Evolutionary conservation across 169 alveolate genomes (phyloP), one percentile per base, ranked within the genome.

Genomic region (Eimeria acervulina): DNA sequence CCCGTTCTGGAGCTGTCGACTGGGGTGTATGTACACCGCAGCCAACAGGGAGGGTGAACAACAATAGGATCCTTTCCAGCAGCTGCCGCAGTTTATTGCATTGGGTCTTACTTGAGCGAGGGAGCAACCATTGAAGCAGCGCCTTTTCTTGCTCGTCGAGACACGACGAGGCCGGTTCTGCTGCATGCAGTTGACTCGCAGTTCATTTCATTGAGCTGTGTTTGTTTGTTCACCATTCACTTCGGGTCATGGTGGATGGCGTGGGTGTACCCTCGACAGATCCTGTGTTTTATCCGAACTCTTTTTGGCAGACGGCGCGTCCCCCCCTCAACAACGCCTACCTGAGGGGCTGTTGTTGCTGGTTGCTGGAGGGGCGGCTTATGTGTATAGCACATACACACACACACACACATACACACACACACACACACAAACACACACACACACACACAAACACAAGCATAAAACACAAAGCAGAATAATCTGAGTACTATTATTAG

Each of bases 11-110:
- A 68, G 42, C 80, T 68, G 80, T 68, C 80, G 42, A 28, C 15
- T 68, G 80, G 80, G 80, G 36, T 68, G 80, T 68, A 8, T 28
- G 80, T n/a, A 68, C 80, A 68, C 80, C 42, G 80, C 80, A 68
- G 80, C 80, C 80, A 15, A 33, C 80, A 59, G 80, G 38, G 80
- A 68, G 42, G 80, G n/a, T 68, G 80, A 68, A 33, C 42, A 59
- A 59, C 68, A 59, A 59, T n/a, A 59, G n/a, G 68, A 59, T 19
- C 68, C 12, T 59, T 19, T 12, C n/a, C n/a, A 59, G 68, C 68
- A 59, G 68, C 26, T 59, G 17, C 68, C 68, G 7, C 59, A 17
- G 7, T 51, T 51, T 21, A n/a, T 59, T 13, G 5, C 19, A 17
- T 59, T 59, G 8, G 21, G 68, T 59, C 28, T 59, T 59, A 5